Evolutionary conservation across 768 basidiomycete genomes (phyloP).

Genomic region (Vishniacozyma victoriae): DNA sequence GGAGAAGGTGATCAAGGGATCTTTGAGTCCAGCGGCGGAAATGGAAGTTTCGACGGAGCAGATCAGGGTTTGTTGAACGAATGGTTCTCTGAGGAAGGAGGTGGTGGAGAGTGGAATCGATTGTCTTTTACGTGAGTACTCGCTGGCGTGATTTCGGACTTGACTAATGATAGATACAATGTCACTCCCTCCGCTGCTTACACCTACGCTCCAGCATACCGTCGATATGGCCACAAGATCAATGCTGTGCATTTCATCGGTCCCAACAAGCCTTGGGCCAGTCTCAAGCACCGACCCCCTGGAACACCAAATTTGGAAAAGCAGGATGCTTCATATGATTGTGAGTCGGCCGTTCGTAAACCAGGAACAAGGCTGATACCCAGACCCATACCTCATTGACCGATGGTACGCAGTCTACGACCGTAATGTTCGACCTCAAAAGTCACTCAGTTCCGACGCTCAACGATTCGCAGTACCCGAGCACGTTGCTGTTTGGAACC

Average conservation of each 20-base stretch:
- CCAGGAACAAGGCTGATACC: not conserved
- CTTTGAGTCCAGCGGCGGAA: constrained; percentile 36
- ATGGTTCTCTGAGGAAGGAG: constrained; percentile 51
- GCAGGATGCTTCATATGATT: constrained; percentile 36
- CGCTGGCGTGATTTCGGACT: not conserved
- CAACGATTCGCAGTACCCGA: constrained; percentile 57
- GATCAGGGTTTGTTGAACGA: constrained; percentile 97
- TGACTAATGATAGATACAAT: constrained; percentile 58
- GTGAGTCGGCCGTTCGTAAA: constrained; percentile 21
- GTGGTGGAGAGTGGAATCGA: constrained; percentile 86
- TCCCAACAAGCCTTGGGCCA: constrained; percentile 89
- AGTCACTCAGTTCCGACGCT: constrained; percentile 39
- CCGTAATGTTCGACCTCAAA: constrained; percentile 66
- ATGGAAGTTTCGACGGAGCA: constrained; percentile 95
- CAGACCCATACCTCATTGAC: constrained; percentile 63
- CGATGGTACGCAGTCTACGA: constrained; percentile 91
- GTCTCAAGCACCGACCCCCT: constrained; percentile 64
- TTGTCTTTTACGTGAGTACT: constrained; percentile 70
- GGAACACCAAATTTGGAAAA: constrained; percentile 46
- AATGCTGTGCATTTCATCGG: constrained; percentile 58
- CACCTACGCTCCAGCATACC: constrained; percentile 97
- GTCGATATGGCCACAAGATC: constrained; percentile 58
- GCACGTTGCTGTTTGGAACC: constrained; percentile 73
- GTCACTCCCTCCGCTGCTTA: constrained; percentile 96
- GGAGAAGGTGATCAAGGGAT: constrained; percentile 34